Percentiles rank a stretch among this genome's conserved stretches.
Conservation (phyloP, 805 yeast genomes). For the Suhomyces tanzawaensis region DNA sequence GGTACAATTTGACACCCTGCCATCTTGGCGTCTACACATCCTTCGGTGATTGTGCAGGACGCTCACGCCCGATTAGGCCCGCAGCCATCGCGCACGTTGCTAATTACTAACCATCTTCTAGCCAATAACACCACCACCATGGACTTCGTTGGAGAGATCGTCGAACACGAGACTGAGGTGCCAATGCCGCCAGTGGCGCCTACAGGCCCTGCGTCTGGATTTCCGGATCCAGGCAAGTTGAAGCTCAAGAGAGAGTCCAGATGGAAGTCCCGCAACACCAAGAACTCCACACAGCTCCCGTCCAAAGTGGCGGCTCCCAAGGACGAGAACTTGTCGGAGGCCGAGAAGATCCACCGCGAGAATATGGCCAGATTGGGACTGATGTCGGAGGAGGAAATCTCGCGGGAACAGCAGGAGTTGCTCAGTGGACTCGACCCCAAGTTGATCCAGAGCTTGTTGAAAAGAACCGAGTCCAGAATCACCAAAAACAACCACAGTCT, state of each 20-base stretch:
- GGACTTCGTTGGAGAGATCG: constrained; percentile 73
- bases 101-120: no score
- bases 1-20: no score
- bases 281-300: constrained; percentile 21
- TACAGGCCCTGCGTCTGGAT: constrained; percentile 25
- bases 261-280: constrained; percentile 31
- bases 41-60: no score
- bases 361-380: constrained; percentile 58
- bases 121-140: constrained; percentile 29
- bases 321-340: constrained; percentile 47
- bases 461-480: constrained; percentile 52
- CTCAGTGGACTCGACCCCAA: constrained; percentile 66
- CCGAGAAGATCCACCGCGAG: constrained; percentile 74
- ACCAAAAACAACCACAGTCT: constrained; percentile 9
- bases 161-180: constrained; percentile 52
- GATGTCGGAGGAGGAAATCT: constrained; percentile 67
- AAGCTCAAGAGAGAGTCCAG: constrained; percentile 40
- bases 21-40: no score
- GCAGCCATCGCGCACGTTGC: background rate
- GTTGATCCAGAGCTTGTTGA: constrained; percentile 56
- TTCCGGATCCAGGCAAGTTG: constrained; percentile 31
- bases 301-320: constrained; percentile 6
- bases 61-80: no score
- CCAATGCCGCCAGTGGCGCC: constrained; percentile 33
- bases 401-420: constrained; percentile 63